phyloP scores from a whole-genome alignment of 352 stramenopile species.

The Pythium apleroticum region DNA sequence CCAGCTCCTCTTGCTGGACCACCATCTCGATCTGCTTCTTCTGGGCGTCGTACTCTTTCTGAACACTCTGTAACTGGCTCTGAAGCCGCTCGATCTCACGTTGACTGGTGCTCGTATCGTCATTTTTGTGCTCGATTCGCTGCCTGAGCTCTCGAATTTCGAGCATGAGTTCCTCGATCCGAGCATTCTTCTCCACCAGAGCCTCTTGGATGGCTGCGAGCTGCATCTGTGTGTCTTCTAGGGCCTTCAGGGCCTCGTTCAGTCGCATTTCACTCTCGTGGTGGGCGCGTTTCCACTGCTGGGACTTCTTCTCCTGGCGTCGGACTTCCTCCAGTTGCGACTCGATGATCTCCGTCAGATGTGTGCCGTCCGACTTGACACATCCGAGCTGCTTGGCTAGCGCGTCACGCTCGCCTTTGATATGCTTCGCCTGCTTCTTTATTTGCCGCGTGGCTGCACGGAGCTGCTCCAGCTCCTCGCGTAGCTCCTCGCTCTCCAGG shows the following conservation, averaged over 20 bases:
- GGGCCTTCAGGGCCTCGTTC: conserved; percentile 11
- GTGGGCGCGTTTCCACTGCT: conserved; percentile 27
- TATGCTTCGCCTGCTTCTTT: conserved; percentile 41
- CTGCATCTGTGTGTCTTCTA: conserved; percentile 31
- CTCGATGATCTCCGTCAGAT: conserved; percentile 45
- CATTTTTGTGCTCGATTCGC: not conserved
- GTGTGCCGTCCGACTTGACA: conserved; percentile 39
- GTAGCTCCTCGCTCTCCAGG: conserved; percentile 14
- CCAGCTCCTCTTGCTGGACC: conserved; percentile 27
- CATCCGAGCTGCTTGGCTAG: conserved; percentile 40
- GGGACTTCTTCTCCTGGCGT: conserved; percentile 31
- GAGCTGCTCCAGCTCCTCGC: conserved; percentile 40
- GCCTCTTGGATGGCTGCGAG: conserved; percentile 34
- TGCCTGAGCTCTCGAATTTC: not conserved
- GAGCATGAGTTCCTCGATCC: conserved; percentile 24
- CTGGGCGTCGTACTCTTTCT: conserved; percentile 23
- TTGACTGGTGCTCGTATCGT: not conserved
- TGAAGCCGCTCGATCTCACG: conserved; percentile 14
- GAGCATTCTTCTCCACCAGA: conserved; percentile 37
- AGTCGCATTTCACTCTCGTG: conserved; percentile 25
- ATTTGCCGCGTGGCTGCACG: conserved; percentile 28
- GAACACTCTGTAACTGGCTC: conserved; percentile 28
- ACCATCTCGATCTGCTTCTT: conserved; percentile 18
- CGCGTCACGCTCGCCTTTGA: conserved; percentile 35
- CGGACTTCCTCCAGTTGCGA: conserved; percentile 31